Evolutionary conservation across 2,329 filamentous ascomycete species (phyloP), one percentile per base, ranked within the genome.

Genomic region (Penicillium sp.): DNA sequence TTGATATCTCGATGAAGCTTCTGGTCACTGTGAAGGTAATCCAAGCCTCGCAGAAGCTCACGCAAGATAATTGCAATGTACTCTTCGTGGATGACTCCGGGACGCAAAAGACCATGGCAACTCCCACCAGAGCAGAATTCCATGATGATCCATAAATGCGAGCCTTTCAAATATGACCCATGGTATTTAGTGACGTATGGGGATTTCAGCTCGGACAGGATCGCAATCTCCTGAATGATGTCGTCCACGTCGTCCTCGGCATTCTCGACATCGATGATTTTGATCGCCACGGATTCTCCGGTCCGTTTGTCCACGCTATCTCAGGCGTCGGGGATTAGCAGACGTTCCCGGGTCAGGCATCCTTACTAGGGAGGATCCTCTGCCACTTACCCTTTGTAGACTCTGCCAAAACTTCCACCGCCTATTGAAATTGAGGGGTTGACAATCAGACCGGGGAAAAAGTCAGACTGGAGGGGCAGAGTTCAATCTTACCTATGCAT

Each of bases 181-280:
- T 95, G 89, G 75, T 98, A 98, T 69, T 40, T 28, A n/a, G 37
- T 40, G 37, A 40, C 37, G 20, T 28, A 40, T 14, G 89, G 89
- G 14, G 91, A 97, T 71, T 94, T 88, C 56, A 98, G 81, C 70
- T 95, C 91, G 26, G 93, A 95, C 45, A 98, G 78, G 61, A 98
- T 97, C 57, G 91, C 89, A 59, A 98, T 97, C 73, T 98, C 93
- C 68, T 95, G 89, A 68, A 97, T 96, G 61, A 98, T 98, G 72
- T 98, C 93, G 74, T 97, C 93, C 59, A 98, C 91, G 73, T 98
- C 93, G 69, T 98, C 93, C 72, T 98, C 93, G 63, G 93, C 93
- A 73, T 93, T 96, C 72, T 98, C 93, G 57, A 98, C 93, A 64
- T 98, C 93, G 68, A 98, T 97, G 62, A 98, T 79, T 72, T 98